Conservation (phyloP, 129 eudicot genomes). For the Rutidosis leptorrhynchoides region DNA sequence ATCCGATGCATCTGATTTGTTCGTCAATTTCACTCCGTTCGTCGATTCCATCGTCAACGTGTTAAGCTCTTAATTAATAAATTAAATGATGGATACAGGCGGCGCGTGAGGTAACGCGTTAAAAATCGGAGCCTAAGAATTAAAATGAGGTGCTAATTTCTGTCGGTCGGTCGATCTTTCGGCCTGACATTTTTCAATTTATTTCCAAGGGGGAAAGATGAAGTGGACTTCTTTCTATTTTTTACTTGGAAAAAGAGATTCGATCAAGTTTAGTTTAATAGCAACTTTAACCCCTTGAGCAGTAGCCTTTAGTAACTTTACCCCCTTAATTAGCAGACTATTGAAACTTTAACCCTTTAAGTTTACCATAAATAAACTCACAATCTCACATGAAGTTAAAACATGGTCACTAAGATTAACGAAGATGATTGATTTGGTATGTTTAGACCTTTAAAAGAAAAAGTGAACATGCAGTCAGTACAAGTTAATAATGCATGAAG, state of each 20-base stretch:
- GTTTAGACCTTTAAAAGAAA: no score
- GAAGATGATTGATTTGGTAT: no score
- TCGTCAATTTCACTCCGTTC: conserved; percentile 13
- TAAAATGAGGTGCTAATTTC: neutral
- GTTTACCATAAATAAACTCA: neutral
- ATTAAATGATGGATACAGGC: neutral
- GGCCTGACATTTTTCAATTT: conserved; percentile 31
- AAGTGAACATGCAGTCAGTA: no score
- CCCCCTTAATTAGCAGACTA: no score
- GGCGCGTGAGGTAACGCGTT: conserved; percentile 35
- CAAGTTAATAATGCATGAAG: no score
- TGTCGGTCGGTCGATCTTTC: neutral
- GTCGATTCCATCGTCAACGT: conserved; percentile 28
- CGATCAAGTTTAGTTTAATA: neutral
- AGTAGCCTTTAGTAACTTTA: neutral
- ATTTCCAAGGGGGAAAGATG: conserved; percentile 24
- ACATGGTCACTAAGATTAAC: neutral
- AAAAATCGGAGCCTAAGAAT: conserved; percentile 19
- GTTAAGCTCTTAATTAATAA: neutral
- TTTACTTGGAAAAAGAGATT: conserved; percentile 27
- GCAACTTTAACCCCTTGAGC: conserved; percentile 13
- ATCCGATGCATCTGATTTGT: conserved; percentile 28
- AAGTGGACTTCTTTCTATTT: conserved; percentile 19
- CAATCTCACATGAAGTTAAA: neutral
- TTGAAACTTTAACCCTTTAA: neutral